Evolutionary conservation across 352 stramenopile genomes (phyloP), one percentile per base, ranked within the genome.

Genomic region (Phytopythium boreale): DNA sequence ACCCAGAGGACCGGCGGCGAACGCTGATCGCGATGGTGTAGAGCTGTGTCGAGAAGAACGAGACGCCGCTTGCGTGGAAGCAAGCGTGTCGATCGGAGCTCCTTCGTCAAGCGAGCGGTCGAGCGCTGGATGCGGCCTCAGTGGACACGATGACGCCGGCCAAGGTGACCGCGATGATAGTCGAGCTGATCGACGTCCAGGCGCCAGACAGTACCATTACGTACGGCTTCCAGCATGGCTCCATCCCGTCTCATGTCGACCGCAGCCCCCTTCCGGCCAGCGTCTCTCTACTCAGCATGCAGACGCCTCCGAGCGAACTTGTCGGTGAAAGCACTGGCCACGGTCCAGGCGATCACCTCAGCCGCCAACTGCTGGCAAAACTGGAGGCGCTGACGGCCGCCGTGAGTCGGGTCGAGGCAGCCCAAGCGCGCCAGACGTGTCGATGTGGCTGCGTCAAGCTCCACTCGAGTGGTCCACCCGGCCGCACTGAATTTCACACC

Each of bases 1-100:
- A 67, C 47, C 64, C 59, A 0, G 59, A 63, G 34, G 64, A 70
- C 17, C 59, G 59, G 12, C 59, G 64, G 31, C 59, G 46, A 2
- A 59, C 66, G 1, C 37, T 70, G 11, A 70, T 24, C 0, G 31
- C 34, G 20, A 70, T 70, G 43, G 11, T 70, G 36, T 14, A 62
- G 24, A 63, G 36, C 46, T 62, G 59, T 26, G 59, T 70, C 17
- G 52, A 66, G 22, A 62, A 62, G 4, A 60, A 60, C 7, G 59
- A 57, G 11, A 57, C 63, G 9, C 59, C 59, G 26, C 52, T 70
- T 17, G 41, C 53, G 12, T 70, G 59, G 64, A 47, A 60, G 36
- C 58, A 59, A 7, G 22, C 59, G 56, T 71, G 37, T 43, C 7
- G 17, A 14, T 12, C 37, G 4, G 37, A 43, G 37, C 9, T 43